These are phyloP conservation scores for Wallemia ichthyophaga DNA, from an alignment of 1,284 basidiomycete species.

Conservation along the genomic window DNA sequence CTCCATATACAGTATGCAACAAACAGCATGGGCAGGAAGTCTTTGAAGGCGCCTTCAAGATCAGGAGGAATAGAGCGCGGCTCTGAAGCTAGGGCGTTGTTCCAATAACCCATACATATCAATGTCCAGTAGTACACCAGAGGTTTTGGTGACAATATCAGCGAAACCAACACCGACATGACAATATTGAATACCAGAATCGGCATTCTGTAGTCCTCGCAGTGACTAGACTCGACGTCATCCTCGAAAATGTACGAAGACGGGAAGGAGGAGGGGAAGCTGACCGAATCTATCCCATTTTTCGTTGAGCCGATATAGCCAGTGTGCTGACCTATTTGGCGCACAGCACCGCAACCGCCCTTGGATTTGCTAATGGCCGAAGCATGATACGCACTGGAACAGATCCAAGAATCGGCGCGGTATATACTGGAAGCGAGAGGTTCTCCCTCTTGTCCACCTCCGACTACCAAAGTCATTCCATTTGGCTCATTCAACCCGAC, in stretches of 20 bases:
- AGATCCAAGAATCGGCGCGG: slow-evolving; percentile 55
- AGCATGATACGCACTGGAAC: slow-evolving; percentile 56
- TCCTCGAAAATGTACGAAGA: slow-evolving; percentile 18
- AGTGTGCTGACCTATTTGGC: slow-evolving; percentile 38
- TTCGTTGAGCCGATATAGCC: slow-evolving; percentile 29
- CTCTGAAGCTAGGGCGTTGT: slow-evolving; percentile 47
- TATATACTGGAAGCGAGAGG: slow-evolving; percentile 23
- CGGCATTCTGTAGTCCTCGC: slow-evolving; percentile 34
- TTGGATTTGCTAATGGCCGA: slow-evolving; percentile 30
- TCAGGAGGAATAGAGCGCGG: slow-evolving; percentile 35
- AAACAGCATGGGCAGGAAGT: slow-evolving; percentile 49
- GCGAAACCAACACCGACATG: slow-evolving; percentile 32
- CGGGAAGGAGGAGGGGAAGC: slow-evolving; percentile 33
- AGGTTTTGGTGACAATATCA: slow-evolving; percentile 38
- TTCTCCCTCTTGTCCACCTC: slow-evolving; percentile 33
- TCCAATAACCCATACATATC: slow-evolving; percentile 50
- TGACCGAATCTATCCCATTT: slow-evolving; percentile 35
- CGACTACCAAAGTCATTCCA: slow-evolving; percentile 45
- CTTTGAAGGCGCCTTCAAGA: slow-evolving; percentile 34
- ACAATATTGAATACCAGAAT: slow-evolving; percentile 40
- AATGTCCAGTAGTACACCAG: slow-evolving; percentile 44
- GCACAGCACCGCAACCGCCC: slow-evolving; percentile 47
- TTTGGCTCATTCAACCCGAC: slow-evolving; percentile 35
- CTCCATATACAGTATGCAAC: slow-evolving; percentile 53
- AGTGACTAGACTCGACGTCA: slow-evolving; percentile 22